Evolutionary conservation across 2,329 filamentous ascomycete species (phyloP), one percentile per base, ranked within the genome.

Genomic region (Onygenales sp.): DNA sequence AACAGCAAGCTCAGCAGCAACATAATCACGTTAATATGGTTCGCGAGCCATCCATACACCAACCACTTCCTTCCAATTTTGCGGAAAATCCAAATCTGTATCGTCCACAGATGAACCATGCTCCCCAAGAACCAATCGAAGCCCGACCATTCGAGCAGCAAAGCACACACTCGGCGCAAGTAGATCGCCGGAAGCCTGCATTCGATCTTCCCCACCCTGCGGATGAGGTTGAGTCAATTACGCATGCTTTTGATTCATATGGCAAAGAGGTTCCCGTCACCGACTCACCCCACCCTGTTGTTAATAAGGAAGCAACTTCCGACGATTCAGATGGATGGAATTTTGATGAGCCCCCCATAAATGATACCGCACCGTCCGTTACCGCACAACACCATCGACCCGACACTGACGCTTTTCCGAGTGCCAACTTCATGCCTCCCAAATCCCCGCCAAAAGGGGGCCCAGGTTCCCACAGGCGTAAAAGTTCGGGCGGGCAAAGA

Each of bases 381-480:
- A 59, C 85, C 69, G 47, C 17, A 13, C 17, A 21, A 32, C 71
- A 83, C 9, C 74, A 80, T 56, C 72, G 91, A 57, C 90, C 89
- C 1, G 92, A 96, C 64, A 93, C 85, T 0, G 92, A 96, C 68
- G 79, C 82, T 4, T 97, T 97, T 58, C 91, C 92, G 1, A 84
- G 82, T 45, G 87, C 90, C 43, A 89, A 82, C 56, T 80, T 89
- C 54, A 86, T 86, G 57, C 76, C 86, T 7, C 81, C 88, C 36
- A 94, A 93, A 66, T 95, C 90, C 1, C 89, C 90, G 2, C 84
- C 82, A 32, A 81, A 87, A 52, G 68, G 72, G 14, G 80, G 78
- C 5, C 77, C 82, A 0, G 79, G 80, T 45, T 83, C 85, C 3
- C 86, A 93, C 62, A 78, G 90, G 61, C 81, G 91, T 60, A 94